Evolutionary conservation across 768 basidiomycete species (phyloP), one percentile per base, ranked within the genome.

Genomic region (Panaeolus papilionaceus): DNA sequence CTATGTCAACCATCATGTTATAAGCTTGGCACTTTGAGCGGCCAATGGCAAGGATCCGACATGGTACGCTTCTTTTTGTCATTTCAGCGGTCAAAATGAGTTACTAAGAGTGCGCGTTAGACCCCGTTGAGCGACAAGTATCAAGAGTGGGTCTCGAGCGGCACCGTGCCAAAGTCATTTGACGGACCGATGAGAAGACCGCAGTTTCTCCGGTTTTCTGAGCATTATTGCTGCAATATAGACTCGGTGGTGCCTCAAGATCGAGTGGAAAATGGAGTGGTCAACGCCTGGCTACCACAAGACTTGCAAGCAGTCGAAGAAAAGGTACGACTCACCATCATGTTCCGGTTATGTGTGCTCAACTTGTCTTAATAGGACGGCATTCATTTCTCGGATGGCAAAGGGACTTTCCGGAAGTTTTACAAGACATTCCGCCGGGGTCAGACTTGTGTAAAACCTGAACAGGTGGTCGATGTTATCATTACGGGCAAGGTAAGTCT

Each of bases 401-500:
- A 77, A 12, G 74, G 77, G 18, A 81, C 74, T 33, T 83, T 81
- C 62, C 77, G 66, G 39, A 75, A 78, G 2, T 77, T 72, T 63
- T 88, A 88, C 67, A 74, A 78, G 44, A 83, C 81, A 0, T 75
- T 75, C 64, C 72, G 69, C 33, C 70, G 61, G 28, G 77, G 73
- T 11, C 67, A 69, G 44, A 65, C 67, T 66, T 64, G 40, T 64
- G 63, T 45, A 44, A 66, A 70, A 37, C 70, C 47, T 39, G 73
- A 74, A 64, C 75, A 73, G 33, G 73, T 79, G 38, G 74, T 75
- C 9, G 87, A 89, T 72, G 77, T 88, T 62, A 82, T 88, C 66
- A 80, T 89, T 62, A 85, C 84, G 4, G 87, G 87, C 45, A 77
- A 81, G 76, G 88, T 87, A 65, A 14, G 82, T 79, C 14, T 26